Conservation (phyloP, 75 land plant genomes). For the Isoetes taiwanensis region DNA sequence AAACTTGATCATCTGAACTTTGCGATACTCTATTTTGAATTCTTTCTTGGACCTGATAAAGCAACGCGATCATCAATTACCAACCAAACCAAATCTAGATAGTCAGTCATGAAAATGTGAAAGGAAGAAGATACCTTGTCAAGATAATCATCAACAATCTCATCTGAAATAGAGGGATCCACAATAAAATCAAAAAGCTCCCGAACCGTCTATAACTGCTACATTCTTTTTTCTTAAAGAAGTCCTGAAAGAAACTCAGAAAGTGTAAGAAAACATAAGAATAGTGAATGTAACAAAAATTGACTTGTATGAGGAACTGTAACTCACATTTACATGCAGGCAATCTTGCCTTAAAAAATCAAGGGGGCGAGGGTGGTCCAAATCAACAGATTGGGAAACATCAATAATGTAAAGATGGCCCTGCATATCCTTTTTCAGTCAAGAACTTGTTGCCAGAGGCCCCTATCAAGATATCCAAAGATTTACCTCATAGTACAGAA, state of each 20-base stretch:
- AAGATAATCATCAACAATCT: constrained; percentile 59
- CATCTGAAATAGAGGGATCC: constrained; percentile 65
- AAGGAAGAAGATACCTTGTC: constrained; percentile 49
- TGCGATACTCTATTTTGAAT: constrained; percentile 27
- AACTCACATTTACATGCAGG: constrained; percentile 72
- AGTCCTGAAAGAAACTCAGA: constrained; percentile 83
- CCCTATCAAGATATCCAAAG: too few relatives aligned
- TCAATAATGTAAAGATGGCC: constrained; percentile 91
- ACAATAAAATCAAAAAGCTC: constrained; percentile 90
- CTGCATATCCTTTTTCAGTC: too few relatives aligned
- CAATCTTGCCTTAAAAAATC: constrained; percentile 85
- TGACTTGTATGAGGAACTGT: neutral
- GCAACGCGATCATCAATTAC: too few relatives aligned
- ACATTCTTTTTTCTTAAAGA: constrained; percentile 84
- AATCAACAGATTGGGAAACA: constrained; percentile 93
- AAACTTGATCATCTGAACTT: constrained; percentile 53
- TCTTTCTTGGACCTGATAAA: constrained; percentile 55
- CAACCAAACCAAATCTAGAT: too few relatives aligned
- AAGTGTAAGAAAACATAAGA: too few relatives aligned
- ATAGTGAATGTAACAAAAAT: neutral
- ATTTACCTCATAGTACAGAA: constrained; percentile 87
- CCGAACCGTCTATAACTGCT: constrained; percentile 75
- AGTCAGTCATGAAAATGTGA: neutral
- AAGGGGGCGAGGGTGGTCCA: constrained; percentile 87
- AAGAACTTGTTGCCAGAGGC: too few relatives aligned